A percentile compares a stretch with the other conserved stretches of the same genome.
phyloP scores from a whole-genome alignment of 2,329 filamentous ascomycete genomes.

The Seiridium cupressi region DNA sequence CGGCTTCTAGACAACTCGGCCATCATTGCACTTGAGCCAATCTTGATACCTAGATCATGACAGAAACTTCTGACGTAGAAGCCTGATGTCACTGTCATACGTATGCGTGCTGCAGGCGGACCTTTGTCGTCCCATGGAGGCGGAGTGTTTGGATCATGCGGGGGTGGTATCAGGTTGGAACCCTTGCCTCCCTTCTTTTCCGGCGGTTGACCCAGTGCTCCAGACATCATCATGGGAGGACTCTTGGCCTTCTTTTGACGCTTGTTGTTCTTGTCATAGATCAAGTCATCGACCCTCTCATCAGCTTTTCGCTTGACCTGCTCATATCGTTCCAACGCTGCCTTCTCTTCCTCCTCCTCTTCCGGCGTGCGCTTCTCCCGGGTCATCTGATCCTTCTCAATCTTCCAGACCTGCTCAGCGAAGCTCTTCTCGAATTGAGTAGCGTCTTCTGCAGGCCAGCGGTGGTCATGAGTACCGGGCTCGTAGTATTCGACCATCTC shows the following conservation, averaged over 20 bases:
- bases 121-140: constrained; percentile 59
- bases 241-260: constrained; percentile 32
- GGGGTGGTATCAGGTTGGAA: constrained; percentile 51
- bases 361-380: constrained; percentile 50
- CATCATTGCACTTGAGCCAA: constrained; percentile 84
- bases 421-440: constrained; percentile 71
- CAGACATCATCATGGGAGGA: constrained; percentile 53
- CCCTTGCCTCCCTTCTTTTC: constrained; percentile 42
- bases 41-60: constrained; percentile 82
- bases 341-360: constrained; percentile 53
- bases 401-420: constrained; percentile 68
- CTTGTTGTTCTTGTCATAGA: constrained; percentile 47
- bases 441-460: constrained; percentile 79
- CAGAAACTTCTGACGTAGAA: constrained; percentile 96
- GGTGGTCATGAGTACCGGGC: constrained; percentile 74
- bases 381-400: constrained; percentile 55
- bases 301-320: constrained; percentile 58
- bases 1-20: constrained; percentile 75
- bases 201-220: constrained; percentile 50
- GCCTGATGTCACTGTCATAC: constrained; percentile 90
- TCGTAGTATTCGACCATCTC: constrained; percentile 84
- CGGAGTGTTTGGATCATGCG: constrained; percentile 44
- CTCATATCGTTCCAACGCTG: constrained; percentile 55
- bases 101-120: constrained; percentile 76
- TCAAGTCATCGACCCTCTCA: constrained; percentile 54